phyloP scores from a whole-genome alignment of 257 asterid species.

The Mitragyna speciosa region DNA sequence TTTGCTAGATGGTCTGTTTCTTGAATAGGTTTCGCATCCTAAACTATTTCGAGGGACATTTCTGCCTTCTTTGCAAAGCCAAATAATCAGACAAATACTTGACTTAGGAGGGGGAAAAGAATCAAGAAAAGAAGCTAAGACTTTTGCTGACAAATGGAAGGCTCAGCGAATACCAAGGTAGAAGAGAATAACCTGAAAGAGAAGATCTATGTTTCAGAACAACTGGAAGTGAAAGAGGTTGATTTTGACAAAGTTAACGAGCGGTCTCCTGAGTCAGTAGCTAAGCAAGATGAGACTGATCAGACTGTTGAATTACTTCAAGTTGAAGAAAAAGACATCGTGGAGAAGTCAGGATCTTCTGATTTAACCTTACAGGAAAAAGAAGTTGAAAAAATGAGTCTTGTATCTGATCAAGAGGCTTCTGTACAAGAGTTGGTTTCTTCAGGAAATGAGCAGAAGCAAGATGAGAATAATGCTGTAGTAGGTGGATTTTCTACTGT shows the following conservation, averaged over 20 bases:
- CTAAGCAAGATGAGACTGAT: background rate
- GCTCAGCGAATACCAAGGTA: background rate
- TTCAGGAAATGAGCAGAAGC: background rate
- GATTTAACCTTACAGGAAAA: background rate
- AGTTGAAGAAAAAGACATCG: background rate
- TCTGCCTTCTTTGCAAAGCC: background rate
- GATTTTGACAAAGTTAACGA: background rate
- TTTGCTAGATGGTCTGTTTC: background rate
- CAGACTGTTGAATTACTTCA: background rate
- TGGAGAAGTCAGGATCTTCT: background rate
- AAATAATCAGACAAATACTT: background rate
- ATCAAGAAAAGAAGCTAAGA: background rate
- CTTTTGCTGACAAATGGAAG: background rate
- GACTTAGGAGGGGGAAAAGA: background rate
- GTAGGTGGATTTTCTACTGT: background rate
- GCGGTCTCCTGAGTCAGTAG: conserved; percentile 1
- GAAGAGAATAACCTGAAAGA: background rate
- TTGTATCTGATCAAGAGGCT: background rate
- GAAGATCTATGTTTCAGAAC: background rate
- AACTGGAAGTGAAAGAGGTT: conserved; percentile 7
- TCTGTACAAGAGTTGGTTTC: background rate
- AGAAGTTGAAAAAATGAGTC: background rate
- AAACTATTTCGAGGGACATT: background rate
- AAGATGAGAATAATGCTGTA: background rate
- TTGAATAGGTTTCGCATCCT: background rate